These are phyloP conservation scores for Sporobolomyces phaffii DNA, from an alignment of 768 basidiomycete species.

Conservation along the genomic window DNA sequence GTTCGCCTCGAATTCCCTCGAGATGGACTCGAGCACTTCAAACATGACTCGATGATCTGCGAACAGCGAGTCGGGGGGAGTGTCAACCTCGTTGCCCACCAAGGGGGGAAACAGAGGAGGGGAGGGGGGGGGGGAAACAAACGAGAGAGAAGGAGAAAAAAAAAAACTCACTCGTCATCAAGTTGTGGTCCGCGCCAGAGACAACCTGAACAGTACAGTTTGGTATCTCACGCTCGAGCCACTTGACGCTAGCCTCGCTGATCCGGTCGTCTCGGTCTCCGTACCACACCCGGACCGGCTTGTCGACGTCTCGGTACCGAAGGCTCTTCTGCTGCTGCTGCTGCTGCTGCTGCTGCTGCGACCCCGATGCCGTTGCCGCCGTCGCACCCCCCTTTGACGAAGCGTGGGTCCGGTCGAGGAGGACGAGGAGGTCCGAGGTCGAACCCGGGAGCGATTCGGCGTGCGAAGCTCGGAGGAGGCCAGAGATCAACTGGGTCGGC, in stretches of 20 bases:
- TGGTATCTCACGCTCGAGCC: constrained; percentile 81
- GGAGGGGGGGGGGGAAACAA: too few species aligned
- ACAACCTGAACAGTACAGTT: constrained; percentile 73
- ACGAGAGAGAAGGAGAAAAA: not conserved
- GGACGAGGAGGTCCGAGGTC: constrained; percentile 81
- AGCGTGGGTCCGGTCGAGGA: constrained; percentile 91
- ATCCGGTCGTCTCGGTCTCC: constrained; percentile 92
- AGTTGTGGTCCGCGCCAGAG: constrained; percentile 78
- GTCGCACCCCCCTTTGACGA: too few species aligned
- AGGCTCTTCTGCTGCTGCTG: constrained; percentile 53
- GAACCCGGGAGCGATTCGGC: constrained; percentile 88
- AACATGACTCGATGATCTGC: constrained; percentile 43
- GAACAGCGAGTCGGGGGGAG: too few species aligned
- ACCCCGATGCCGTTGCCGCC: too few species aligned
- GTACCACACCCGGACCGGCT: constrained; percentile 74
- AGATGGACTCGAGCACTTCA: constrained; percentile 45
- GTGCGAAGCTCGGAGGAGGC: constrained; percentile 87
- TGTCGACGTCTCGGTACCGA: constrained; percentile 73
- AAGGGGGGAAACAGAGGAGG: too few species aligned
- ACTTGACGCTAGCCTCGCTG: constrained; percentile 77
- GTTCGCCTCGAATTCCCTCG: constrained; percentile 23
- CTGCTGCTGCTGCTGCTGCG: not conserved
- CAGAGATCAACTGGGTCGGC: constrained; percentile 60
- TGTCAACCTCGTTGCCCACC: too few species aligned
- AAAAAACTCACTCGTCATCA: constrained; percentile 66